phyloP scores from a whole-genome alignment of 2,329 filamentous ascomycete species.

The Rosellinia necatrix region DNA sequence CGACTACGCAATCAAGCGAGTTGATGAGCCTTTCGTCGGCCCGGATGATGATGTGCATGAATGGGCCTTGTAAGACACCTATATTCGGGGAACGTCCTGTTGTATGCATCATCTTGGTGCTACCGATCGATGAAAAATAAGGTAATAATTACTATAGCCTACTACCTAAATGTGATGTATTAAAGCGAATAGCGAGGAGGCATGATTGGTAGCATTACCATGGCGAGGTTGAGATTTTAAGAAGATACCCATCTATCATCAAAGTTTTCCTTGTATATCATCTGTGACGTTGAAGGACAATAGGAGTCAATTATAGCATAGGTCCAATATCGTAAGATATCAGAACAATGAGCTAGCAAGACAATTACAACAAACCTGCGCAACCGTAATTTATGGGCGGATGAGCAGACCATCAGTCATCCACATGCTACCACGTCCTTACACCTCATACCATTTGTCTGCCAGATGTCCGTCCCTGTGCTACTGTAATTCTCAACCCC shows the following conservation, averaged over 20 bases:
- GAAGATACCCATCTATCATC: slow-evolving; percentile 17
- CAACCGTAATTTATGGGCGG: no score
- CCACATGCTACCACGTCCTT: no score
- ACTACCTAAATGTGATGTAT: neutral
- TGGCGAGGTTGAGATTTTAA: slow-evolving; percentile 17
- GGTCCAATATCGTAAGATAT: no score
- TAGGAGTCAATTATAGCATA: no score
- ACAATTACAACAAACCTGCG: no score
- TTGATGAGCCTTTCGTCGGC: slow-evolving; percentile 89
- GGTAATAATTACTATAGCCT: neutral
- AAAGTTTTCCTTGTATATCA: neutral
- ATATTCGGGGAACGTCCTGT: slow-evolving; percentile 4
- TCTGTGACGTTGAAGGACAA: neutral
- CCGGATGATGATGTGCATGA: slow-evolving; percentile 74
- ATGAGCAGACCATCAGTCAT: no score
- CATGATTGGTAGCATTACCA: neutral
- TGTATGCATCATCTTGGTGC: neutral
- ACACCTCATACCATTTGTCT: no score
- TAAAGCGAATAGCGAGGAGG: neutral
- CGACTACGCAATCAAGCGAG: slow-evolving; percentile 90
- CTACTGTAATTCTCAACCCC: no score
- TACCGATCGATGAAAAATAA: neutral
- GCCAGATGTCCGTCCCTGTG: no score
- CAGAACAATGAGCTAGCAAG: no score
- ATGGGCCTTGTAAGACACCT: slow-evolving; percentile 66